A percentile compares a stretch with the other conserved stretches of the same genome.
Conservation (phyloP, 768 basidiomycete genomes). For the Psilocybe cyanescens region DNA sequence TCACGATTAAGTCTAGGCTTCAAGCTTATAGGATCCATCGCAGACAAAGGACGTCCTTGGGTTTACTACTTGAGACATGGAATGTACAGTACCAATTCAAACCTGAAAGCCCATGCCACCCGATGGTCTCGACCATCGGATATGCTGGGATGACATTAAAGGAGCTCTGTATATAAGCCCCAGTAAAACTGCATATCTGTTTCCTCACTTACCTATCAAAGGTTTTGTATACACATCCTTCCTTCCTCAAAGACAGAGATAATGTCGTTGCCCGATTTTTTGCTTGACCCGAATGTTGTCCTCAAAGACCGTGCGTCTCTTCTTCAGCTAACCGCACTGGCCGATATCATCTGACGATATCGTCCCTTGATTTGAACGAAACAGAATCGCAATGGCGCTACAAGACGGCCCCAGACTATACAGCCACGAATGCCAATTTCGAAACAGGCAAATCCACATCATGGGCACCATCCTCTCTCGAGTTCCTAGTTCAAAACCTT, state of each 20-base stretch:
- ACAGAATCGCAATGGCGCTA: conserved; percentile 15
- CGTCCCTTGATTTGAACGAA: background rate
- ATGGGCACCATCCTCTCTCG: conserved; percentile 13
- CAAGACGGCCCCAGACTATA: conserved; percentile 11
- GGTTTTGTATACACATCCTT: no score
- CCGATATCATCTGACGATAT: background rate
- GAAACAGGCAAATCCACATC: conserved; percentile 13
- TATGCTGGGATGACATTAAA: background rate
- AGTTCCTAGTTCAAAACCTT: conserved; percentile 16
- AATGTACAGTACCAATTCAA: background rate
- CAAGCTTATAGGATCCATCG: background rate
- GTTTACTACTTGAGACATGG: background rate
- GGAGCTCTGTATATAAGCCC: background rate
- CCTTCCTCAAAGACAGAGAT: background rate
- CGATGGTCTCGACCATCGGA: background rate
- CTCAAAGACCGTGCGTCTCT: conserved; percentile 14
- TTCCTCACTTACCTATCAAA: background rate
- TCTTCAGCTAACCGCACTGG: background rate
- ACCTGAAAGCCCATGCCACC: background rate
- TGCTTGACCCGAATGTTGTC: conserved; percentile 16
- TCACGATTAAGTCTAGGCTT: background rate
- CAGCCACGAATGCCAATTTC: conserved; percentile 8
- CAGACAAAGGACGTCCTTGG: background rate
- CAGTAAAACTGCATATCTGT: background rate
- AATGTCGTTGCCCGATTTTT: conserved; percentile 12